A percentile compares a stretch with the other conserved stretches of the same genome.
Conservation (phyloP, 148 eudicot species). For the Fagopyrum tataricum region DNA sequence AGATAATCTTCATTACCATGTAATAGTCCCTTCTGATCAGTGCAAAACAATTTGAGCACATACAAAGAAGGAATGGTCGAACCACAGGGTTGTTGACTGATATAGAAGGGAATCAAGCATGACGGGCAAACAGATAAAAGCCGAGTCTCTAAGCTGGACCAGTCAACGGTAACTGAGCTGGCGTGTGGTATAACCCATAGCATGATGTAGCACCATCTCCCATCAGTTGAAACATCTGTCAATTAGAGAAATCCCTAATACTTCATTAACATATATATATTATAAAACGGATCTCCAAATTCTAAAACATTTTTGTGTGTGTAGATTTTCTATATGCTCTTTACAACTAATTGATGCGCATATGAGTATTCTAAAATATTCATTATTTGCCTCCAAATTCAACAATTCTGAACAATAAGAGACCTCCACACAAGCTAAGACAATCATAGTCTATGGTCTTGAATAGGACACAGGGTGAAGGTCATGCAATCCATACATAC, state of each 20-base stretch:
- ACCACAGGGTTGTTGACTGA: conserved; percentile 36
- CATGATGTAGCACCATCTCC: conserved; percentile 69
- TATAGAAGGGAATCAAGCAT: conserved; percentile 42
- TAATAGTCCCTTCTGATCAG: conserved; percentile 58
- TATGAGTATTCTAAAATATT: no score
- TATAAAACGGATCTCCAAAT: background rate
- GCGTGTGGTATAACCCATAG: conserved; percentile 66
- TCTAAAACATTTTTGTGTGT: no score
- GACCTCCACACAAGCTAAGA: background rate
- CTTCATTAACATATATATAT: background rate
- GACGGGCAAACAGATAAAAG: conserved; percentile 63
- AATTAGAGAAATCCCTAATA: background rate
- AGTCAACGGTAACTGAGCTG: conserved; percentile 31
- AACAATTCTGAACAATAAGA: background rate
- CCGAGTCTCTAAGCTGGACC: conserved; percentile 62
- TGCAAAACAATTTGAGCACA: conserved; percentile 54
- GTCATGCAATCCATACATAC: no score
- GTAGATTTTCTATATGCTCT: background rate
- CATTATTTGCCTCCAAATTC: no score
- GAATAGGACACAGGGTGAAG: background rate
- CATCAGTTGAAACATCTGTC: conserved; percentile 73
- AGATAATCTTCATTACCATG: conserved; percentile 38
- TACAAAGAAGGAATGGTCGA: conserved; percentile 41
- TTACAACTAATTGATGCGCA: background rate
- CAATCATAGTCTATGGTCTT: background rate